Evolutionary conservation across 192 early-diverging fungal genomes (phyloP), one percentile per base, ranked within the genome.

Genomic region (Entomortierella chlamydospora): DNA sequence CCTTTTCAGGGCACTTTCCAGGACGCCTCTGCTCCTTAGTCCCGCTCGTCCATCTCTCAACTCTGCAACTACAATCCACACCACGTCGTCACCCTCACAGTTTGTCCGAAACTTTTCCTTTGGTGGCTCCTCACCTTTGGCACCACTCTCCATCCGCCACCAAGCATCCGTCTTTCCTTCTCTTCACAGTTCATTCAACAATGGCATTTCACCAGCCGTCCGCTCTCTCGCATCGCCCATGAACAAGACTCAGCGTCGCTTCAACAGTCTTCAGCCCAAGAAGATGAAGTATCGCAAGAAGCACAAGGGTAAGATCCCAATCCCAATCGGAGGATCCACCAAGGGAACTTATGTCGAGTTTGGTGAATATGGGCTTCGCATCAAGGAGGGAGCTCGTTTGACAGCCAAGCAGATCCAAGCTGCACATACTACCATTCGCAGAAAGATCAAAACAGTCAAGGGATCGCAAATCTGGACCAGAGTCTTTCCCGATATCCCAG

Each of bases 331-430:
- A 50, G 94, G 94, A 25, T 96, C 94, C 12, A 91, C 93, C 11
- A 90, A 93, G 73, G 95, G 94, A 41, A 96, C 95, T 47, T 93
- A 88, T 37, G 91, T 99, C 54, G 88, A 87, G 26, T 94, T 91
- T 83, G 97, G 97, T 23, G 93, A 96, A 42, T 99, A 93, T 76
- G 97, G 97, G n/a, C 76, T 99, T 61, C 93, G 95, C 37, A 91
- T 94, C 37, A 93, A 92, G 59, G 90, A 93, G 57, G 95, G 96
- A 0, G 88, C 92, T 61, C 90, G 94, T 18, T 57, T 99, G 31
- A 89, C 91, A 7, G 94, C 94, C 49, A 89, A 89, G 45, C 95
- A 96, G 73, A 88, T 99, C 56, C 91, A 93, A 22, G 90, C 91
- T 23, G 91, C 90, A 26, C 88, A 95, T 33, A 86, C 82, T 2